Evolutionary conservation across 2,329 filamentous ascomycete species (phyloP), one percentile per base, ranked within the genome.

Genomic region (Trichoderma lentiforme): DNA sequence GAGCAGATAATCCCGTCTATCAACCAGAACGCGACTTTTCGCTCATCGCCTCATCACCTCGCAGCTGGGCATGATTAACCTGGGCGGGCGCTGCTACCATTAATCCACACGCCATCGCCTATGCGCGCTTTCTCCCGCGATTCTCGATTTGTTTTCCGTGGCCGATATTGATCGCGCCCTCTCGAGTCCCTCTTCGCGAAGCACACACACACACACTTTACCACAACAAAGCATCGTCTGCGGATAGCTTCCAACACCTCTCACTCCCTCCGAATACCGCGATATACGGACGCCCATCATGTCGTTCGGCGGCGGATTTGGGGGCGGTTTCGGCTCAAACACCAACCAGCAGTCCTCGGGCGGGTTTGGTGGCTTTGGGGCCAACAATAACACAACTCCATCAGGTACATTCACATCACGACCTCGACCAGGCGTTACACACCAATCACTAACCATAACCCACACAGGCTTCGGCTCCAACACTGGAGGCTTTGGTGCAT

Each of bases 331-430:
- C 82, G 88, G 88, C 82, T 85, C 86, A 77, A 86, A 85, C 74
- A 89, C 86, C 56, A 74, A 76, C 61, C 73, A 77, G 57, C 66
- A 72, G 66, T 76, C 79, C 72, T 75, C 81, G 77, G 76, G 75
- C 64, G 84, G 82, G 26, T 92, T 92, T 80, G 87, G 88, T 76
- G 89, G 88, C 58, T 91, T 89, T 73, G 87, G 86, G 51, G 67
- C 82, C 70, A 83, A 79, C 73, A 82, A 78, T 73, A 84, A 78
- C 74, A 82, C 79, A 66, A 80, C 81, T 70, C 81, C 79, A 74
- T 78, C 85, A 81, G 87, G 89, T 91, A 89, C 79, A 87, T 85
- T 76, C 73, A 34, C 34, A 11, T 57, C 68, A 60, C 26, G 57
- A 73, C 32, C 71, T 61, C 76, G 75, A 69, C 74, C 53, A 60